A percentile compares a stretch with the other conserved stretches of the same genome.
Conservation (phyloP, 768 basidiomycete species). For the Harrya chromipes region DNA sequence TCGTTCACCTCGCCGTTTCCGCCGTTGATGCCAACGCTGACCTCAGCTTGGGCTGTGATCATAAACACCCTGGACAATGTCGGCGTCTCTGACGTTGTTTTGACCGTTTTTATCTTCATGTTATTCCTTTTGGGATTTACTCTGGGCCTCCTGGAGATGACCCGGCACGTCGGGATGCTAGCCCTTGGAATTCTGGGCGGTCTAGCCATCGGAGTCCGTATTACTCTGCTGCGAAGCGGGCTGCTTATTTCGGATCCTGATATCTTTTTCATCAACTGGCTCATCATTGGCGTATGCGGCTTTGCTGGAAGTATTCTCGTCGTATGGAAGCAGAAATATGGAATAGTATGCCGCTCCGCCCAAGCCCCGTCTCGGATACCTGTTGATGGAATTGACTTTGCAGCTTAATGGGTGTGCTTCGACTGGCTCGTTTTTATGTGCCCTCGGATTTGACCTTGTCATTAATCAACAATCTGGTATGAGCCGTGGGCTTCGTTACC, state of each 20-base stretch:
- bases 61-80: constrained; percentile 49
- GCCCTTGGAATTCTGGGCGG: constrained; percentile 53
- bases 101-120: constrained; percentile 47
- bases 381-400: constrained; percentile 5
- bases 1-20: neutral
- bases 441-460: constrained; percentile 54
- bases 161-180: constrained; percentile 44
- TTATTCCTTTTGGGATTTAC: constrained; percentile 51
- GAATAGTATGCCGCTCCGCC: constrained; percentile 41
- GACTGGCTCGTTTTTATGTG: constrained; percentile 56
- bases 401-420: constrained; percentile 53
- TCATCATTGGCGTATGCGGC: constrained; percentile 47
- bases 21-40: neutral
- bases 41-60: constrained; percentile 59
- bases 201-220: constrained; percentile 52
- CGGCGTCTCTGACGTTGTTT: constrained; percentile 49
- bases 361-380: neutral
- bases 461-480: constrained; percentile 58
- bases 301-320: constrained; percentile 40
- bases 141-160: constrained; percentile 52
- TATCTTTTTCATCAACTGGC: constrained; percentile 49
- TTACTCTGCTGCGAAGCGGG: constrained; percentile 47
- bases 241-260: constrained; percentile 42
- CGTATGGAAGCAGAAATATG: constrained; percentile 44
- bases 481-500: constrained; percentile 58